Evolutionary conservation across 176 grass and related monocot genomes (phyloP).

Genomic region (Carex kokanica): DNA sequence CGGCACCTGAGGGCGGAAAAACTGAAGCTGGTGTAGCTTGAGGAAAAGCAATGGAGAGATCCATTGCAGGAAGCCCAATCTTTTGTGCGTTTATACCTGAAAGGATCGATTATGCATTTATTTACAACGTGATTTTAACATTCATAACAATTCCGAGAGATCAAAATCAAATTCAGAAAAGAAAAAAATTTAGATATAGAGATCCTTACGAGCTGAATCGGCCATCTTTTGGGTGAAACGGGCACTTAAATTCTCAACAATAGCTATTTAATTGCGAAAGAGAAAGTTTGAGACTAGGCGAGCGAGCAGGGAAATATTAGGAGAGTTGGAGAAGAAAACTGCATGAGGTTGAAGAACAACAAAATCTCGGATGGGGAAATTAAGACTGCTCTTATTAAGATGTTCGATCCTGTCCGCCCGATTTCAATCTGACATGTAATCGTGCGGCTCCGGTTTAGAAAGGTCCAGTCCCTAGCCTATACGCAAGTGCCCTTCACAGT

Average conservation of each 20-base stretch:
- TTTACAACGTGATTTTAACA: background rate
- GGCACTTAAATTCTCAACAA: background rate
- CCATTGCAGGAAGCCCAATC: conserved; percentile 53
- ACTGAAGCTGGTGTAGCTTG: conserved; percentile 62
- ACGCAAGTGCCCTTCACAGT: background rate
- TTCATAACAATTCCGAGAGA: background rate
- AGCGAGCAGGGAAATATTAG: background rate
- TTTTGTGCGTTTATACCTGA: conserved; percentile 19
- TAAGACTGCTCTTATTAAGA: background rate
- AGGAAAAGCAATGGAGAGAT: conserved; percentile 52
- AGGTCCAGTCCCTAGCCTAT: background rate
- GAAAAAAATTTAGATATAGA: background rate
- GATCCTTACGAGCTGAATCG: conserved; percentile 16
- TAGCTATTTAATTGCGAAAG: background rate
- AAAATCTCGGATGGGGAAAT: background rate
- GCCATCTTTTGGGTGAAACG: background rate
- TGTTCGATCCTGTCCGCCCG: background rate
- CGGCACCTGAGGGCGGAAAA: conserved; percentile 55
- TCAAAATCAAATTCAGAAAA: conserved; percentile 8
- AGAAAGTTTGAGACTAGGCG: background rate
- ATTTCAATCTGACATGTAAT: background rate
- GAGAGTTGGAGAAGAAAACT: background rate
- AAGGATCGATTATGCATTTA: conserved; percentile 8
- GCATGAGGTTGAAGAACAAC: background rate
- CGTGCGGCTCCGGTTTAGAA: background rate